These are phyloP conservation scores for Phaeolepiota aurea DNA, from an alignment of 768 basidiomycete genomes.

Conservation along the genomic window DNA sequence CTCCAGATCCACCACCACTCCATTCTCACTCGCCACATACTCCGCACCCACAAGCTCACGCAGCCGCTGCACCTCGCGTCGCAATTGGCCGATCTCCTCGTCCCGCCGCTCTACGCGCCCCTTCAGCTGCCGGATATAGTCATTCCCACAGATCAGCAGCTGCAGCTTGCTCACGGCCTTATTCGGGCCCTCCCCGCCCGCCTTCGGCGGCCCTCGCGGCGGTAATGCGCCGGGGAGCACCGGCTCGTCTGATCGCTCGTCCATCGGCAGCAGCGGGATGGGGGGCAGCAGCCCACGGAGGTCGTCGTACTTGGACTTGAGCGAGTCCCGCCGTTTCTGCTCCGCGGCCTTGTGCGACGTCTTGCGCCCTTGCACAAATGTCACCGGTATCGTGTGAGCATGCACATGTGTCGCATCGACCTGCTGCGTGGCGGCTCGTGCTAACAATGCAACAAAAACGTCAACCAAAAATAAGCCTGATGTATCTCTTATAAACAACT, in stretches of 20 bases:
- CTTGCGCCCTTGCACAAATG: conserved; percentile 41
- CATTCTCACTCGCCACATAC: conserved; percentile 19
- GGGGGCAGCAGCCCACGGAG: conserved; percentile 79
- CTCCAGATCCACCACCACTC: conserved; percentile 41
- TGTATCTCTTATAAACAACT: neutral
- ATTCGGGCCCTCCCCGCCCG: conserved; percentile 86
- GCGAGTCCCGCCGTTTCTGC: conserved; percentile 92
- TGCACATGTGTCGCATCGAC: too few relatives aligned
- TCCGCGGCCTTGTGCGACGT: conserved; percentile 94
- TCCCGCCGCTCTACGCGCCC: conserved; percentile 74
- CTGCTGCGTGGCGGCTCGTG: too few relatives aligned
- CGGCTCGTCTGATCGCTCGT: conserved; percentile 40
- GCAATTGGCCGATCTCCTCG: conserved; percentile 60
- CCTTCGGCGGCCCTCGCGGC: conserved; percentile 82
- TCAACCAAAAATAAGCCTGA: neutral
- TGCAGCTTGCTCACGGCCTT: conserved; percentile 92
- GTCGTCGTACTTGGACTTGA: conserved; percentile 91
- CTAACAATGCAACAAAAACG: neutral
- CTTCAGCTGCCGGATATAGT: conserved; percentile 73
- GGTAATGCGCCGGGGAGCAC: conserved; percentile 83
- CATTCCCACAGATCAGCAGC: conserved; percentile 84
- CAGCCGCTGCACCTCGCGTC: conserved; percentile 59
- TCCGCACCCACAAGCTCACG: conserved; percentile 30
- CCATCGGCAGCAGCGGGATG: conserved; percentile 75
- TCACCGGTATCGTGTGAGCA: neutral